Conservation (phyloP, 805 yeast species). For the Maudiozyma pseudohumilis region DNA sequence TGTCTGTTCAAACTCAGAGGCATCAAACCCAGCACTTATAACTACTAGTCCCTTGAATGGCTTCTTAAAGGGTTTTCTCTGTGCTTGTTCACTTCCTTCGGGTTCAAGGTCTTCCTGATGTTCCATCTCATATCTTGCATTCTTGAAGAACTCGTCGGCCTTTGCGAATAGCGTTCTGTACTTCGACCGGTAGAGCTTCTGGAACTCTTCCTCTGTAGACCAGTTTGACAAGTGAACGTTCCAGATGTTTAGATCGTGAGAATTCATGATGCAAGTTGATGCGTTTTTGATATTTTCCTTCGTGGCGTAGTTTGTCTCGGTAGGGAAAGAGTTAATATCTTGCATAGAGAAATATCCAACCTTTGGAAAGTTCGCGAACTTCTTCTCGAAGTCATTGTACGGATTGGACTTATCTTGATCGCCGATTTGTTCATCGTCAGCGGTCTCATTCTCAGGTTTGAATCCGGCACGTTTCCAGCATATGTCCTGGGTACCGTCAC, state of each 20-base stretch:
- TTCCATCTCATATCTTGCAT: constrained; percentile 38
- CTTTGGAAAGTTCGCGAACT: constrained; percentile 38
- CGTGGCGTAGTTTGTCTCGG: constrained; percentile 69
- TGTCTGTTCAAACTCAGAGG: constrained; percentile 71
- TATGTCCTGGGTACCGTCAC: constrained; percentile 82
- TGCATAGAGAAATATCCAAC: constrained; percentile 79
- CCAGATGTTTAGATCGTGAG: constrained; percentile 75
- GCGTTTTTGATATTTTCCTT: constrained; percentile 64
- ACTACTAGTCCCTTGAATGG: constrained; percentile 50
- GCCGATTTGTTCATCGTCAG: constrained; percentile 19
- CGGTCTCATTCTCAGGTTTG: constrained; percentile 26
- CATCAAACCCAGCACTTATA: constrained; percentile 85
- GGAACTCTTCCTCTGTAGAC: constrained; percentile 53
- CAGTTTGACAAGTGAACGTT: constrained; percentile 70
- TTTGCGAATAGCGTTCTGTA: constrained; percentile 54
- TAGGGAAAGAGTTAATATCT: constrained; percentile 79
- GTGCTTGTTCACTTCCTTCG: background rate
- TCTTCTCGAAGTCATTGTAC: constrained; percentile 40
- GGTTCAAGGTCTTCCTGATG: constrained; percentile 9
- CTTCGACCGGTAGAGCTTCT: constrained; percentile 46
- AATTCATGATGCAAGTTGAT: constrained; percentile 62
- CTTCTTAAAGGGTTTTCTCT: constrained; percentile 11
- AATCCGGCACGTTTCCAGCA: constrained; percentile 62
- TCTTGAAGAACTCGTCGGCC: constrained; percentile 55
- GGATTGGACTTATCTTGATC: constrained; percentile 6